A percentile compares a stretch with the other conserved stretches of the same genome.
Conservation (phyloP, 345 rosid species). For the Hibiscus trionum region DNA sequence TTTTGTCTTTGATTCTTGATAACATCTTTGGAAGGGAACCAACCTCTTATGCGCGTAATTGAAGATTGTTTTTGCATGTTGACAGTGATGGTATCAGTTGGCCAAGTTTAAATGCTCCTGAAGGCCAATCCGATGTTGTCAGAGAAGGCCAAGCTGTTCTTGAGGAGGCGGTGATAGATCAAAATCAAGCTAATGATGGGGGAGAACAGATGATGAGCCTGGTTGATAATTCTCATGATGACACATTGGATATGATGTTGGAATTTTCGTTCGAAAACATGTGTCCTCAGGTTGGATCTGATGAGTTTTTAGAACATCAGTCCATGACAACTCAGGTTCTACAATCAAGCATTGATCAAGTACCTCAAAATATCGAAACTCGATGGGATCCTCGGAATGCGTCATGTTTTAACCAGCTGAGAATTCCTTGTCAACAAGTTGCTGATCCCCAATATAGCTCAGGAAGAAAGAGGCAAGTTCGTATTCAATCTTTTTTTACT, state of each 20-base stretch:
- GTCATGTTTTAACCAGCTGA: constrained; percentile 13
- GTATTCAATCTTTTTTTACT: background rate
- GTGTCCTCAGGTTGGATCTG: constrained; percentile 3
- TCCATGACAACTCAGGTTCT: background rate
- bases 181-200: background rate
- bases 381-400: constrained; percentile 5
- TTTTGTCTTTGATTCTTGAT: no score
- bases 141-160: no score
- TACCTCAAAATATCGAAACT: background rate
- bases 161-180: no score
- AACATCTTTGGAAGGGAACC: no score
- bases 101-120: no score
- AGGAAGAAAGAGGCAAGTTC: constrained; percentile 21
- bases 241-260: constrained; percentile 4
- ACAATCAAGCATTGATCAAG: background rate
- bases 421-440: constrained; percentile 14
- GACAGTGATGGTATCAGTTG: no score
- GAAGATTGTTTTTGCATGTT: no score
- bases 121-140: no score
- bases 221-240: constrained; percentile 2
- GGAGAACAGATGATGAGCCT: background rate
- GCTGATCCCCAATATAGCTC: constrained; percentile 20
- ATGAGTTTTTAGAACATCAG: background rate
- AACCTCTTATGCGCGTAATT: no score
- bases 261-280: constrained; percentile 1